Base-by-base conservation (phyloP, 129 eudicot genomes). In the Solidago caesia region DNA sequence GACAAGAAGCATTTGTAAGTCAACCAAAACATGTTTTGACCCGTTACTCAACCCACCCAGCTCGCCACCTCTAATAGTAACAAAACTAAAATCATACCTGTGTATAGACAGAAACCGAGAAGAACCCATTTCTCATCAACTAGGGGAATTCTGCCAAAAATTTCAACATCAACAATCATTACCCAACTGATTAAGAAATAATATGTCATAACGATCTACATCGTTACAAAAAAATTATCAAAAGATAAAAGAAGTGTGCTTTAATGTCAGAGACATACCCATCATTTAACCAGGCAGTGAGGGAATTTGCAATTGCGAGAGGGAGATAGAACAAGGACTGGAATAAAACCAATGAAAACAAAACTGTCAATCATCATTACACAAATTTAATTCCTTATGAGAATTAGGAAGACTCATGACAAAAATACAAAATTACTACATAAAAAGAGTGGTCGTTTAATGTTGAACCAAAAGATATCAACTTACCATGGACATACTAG, bases 401-500 rank as follows among this genome's bases (percentile, higher is more conserved):
- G 39, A 67, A 56, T 4, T 57, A 44, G 68, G 51, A 47, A 68
- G 74, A 43, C 75, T 33, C 48, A 5, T 66, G 41, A 72, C 69
- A 6, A 5, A 81, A 44, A 68, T 69, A 4, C 29, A 10, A 44
- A 15, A 6, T 61, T 45, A 68, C 7, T 62, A 16, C 13, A 42
- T 49, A 8, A 57, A 61, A 68, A 67, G 45, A 63, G 15, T 47
- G 74, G 44, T 61, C 12, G 49, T 6, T 68, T 16, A 16, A 64
- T 53, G 71, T 44, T 43, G 27, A 70, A 52, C 16, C 39, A 29
- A 46, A 45, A 44, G 29, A 49, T 56, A 65, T 56, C 5, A 70
- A 59, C 96, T 12, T 87, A 95, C 99, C 96, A 95, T 91, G 83
- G 90, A 95, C 99, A 95, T 95, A 64, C 82, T 86, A 62, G 99